phyloP scores from a whole-genome alignment of 371 early-diverging fungal genomes.

The Lichtheimia hyalospora region DNA sequence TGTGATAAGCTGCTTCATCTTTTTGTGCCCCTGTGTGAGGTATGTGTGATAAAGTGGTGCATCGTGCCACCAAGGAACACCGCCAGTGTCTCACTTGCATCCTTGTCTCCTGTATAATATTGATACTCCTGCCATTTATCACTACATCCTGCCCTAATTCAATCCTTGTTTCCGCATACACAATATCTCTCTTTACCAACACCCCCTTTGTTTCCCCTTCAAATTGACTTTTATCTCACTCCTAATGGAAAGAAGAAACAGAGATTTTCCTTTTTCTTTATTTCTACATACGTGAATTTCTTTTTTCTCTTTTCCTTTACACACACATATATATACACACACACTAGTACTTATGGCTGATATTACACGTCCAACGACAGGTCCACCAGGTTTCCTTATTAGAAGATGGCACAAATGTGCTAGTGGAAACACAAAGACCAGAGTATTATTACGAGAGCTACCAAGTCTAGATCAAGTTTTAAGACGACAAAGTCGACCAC shows the following conservation, averaged over 20 bases:
- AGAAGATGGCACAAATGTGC: not conserved
- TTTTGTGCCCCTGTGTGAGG: too few relatives aligned
- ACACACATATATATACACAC: not conserved
- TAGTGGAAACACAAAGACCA: not conserved
- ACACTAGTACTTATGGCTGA: not conserved
- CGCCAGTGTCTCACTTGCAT: too few relatives aligned
- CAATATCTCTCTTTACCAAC: not conserved
- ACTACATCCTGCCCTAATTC: too few relatives aligned
- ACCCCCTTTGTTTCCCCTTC: not conserved
- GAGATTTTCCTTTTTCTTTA: not conserved
- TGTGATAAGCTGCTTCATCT: too few relatives aligned
- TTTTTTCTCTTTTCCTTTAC: not conserved
- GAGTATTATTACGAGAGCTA: constrained; percentile 12
- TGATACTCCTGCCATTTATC: too few relatives aligned
- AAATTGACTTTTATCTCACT: not conserved
- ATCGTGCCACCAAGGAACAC: too few relatives aligned
- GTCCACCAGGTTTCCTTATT: not conserved
- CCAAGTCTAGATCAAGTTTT: constrained; percentile 63
- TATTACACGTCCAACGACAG: not conserved
- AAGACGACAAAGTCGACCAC: constrained; percentile 59
- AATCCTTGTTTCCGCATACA: too few relatives aligned
- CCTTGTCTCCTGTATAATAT: too few relatives aligned
- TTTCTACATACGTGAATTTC: not conserved
- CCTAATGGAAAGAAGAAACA: not conserved
- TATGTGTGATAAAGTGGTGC: too few relatives aligned